Percentiles rank a stretch among this genome's conserved stretches.
phyloP scores from a whole-genome alignment of 169 alveolate species.

The Eimeria acervulina region DNA sequence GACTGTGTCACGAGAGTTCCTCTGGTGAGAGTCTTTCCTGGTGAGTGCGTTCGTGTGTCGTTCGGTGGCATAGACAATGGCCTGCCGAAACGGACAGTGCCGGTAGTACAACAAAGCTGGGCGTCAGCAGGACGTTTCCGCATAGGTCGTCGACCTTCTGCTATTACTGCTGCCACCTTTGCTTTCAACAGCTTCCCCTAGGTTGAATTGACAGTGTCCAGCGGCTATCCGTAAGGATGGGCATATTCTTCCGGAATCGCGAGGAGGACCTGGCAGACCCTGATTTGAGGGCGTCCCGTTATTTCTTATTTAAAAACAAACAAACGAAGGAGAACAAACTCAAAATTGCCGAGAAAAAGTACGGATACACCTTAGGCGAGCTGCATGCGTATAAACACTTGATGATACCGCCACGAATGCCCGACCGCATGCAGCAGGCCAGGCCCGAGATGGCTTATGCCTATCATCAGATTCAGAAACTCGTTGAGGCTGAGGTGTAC shows the following conservation, averaged over 20 bases:
- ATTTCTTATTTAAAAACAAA: constrained; percentile 51
- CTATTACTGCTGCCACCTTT: background rate
- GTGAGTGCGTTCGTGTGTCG: background rate
- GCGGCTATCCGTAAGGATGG: background rate
- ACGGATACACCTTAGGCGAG: constrained; percentile 73
- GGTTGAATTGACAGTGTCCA: background rate
- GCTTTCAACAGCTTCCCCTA: background rate
- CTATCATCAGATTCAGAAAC: constrained; percentile 52
- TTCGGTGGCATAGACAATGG: background rate
- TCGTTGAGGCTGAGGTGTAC: constrained; percentile 56
- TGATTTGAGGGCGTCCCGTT: constrained; percentile 68
- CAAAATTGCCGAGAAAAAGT: constrained; percentile 52
- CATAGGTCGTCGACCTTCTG: background rate
- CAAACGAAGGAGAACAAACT: constrained; percentile 66
- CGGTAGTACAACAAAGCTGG: background rate
- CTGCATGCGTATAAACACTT: constrained; percentile 70
- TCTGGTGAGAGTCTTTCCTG: background rate
- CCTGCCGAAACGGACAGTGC: background rate
- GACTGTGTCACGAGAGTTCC: background rate
- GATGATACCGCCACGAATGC: constrained; percentile 68
- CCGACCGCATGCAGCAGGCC: constrained; percentile 46
- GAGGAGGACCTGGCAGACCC: constrained; percentile 72
- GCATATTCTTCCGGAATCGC: constrained; percentile 56
- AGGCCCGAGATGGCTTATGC: constrained; percentile 39
- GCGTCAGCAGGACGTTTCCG: background rate